Base-by-base conservation (phyloP, 2,329 filamentous ascomycete genomes). In the Endothia cerciana region DNA sequence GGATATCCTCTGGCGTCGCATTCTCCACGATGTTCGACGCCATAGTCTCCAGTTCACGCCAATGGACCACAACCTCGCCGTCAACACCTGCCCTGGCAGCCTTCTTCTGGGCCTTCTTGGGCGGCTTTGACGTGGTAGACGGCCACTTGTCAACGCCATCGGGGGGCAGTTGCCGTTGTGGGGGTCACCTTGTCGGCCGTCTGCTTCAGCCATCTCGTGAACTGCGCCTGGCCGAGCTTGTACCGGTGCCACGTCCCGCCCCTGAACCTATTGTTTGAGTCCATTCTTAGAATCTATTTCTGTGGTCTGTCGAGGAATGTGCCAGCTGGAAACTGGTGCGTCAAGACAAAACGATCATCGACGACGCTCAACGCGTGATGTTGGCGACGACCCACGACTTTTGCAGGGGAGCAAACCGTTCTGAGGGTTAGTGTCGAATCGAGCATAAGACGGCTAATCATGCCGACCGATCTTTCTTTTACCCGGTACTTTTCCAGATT, bases 1-100 rank as follows among this genome's bases (percentile, higher is more conserved):
- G 73, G 17, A 75, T 71, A 36, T 73, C 69, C 22, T 72, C 69
- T 10, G 72, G 71, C 2, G 59, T 49, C 2, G 68, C 67, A 22
- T 73, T 64, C 36, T 71, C 68, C 47, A 68, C 68, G 28, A 75
- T 64, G 3, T 56, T 65, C 17, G 68, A 66, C 25, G 72, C 70
- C 33, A 56, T 30, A 13, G 7, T 4, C 56, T 73, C 71, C 30
- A 72, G 68, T 53, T 70, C 60, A n/a, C 41, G 65, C 69, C 61
- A 70, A 47, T 71, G 66, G 11, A 72, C 63, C 17, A 56, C 67
- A 28, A 19, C 40, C n/a, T 53, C 33, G 55, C 36, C n/a, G 47
- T 55, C 38, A 33, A 66, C 47, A 2, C 40, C 47, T 4, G 63
- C 51, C 45, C 69, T 69, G 10, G 33, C 49, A 28, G 67, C 68